Base-by-base conservation (phyloP, 2,329 filamentous ascomycete genomes). In the Pyricularia sp. region DNA sequence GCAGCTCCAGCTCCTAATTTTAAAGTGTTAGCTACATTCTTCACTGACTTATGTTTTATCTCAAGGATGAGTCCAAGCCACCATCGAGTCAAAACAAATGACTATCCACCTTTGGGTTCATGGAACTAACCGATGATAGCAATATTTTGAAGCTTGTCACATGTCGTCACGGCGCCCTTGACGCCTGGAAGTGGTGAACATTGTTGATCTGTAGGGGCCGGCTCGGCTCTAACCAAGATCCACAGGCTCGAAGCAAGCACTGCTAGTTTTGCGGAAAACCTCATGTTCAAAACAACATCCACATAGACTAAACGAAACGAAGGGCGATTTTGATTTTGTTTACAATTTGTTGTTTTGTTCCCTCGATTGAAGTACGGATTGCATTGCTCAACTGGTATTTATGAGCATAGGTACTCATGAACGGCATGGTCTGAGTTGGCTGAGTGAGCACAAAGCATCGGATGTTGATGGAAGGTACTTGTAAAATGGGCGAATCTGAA, bases 1-100 rank as follows among this genome's bases (percentile, higher is more conserved):
- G 86, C 93, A 59, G 94, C 88, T 61, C 94, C 94, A 69, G 93
- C 93, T 67, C 94, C 93, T 96, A 68, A 60, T 31, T 30, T 6
- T 6, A 13, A 57, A 57, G 10, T 57, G 22, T 57, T 28, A 57
- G 53, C 53, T 57, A 26, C 53, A 28, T 22, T 24, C 5, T 57
- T 57, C 10, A 57, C 16, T 28, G 53, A 7, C 22, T 22, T 24
- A 24, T 24, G 6, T 3, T 57, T 22, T 24, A 13, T 60, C 57
- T 19, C 16, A n/a, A 5, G 6, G n/a, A 8, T n/a, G 16, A n/a
- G 10, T n/a, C 16, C 4, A 49, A 49, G 7, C n/a, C 19, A 7
- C 10, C 16, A n/a, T n/a, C 19, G 6, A 49, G 19, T 49, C 19
- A n/a, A 8, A n/a, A 19, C 4, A n/a, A 2, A 49, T 49, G 40